These are phyloP conservation scores for Xerocomellus dryophilus DNA, from an alignment of 768 basidiomycete species.

Conservation along the genomic window DNA sequence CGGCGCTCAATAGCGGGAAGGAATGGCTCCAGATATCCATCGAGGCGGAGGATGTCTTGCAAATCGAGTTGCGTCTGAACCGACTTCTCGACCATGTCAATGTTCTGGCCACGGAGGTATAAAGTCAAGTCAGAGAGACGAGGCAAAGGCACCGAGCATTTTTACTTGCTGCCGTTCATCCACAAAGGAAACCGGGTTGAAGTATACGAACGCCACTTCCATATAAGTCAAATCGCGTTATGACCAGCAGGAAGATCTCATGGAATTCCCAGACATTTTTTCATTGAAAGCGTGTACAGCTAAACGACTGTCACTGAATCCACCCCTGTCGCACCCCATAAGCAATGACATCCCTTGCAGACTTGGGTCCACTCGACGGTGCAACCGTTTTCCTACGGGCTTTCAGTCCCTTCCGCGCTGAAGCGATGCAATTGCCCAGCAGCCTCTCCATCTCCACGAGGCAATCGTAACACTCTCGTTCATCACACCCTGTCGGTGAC, in stretches of 20 bases:
- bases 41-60: slow-evolving; percentile 57
- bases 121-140: slow-evolving; percentile 2
- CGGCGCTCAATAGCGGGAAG: slow-evolving; percentile 66
- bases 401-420: slow-evolving; percentile 31
- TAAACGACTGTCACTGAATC: slow-evolving; percentile 38
- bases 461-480: slow-evolving; percentile 67
- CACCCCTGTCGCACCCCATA: slow-evolving; percentile 63
- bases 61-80: slow-evolving; percentile 43
- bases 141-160: slow-evolving; percentile 4
- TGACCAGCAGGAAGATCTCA: slow-evolving; percentile 11
- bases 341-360: slow-evolving; percentile 60
- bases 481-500: slow-evolving; percentile 44
- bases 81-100: slow-evolving; percentile 41
- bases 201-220: not conserved
- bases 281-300: not conserved
- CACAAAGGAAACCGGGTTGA: not conserved
- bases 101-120: not conserved
- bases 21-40: slow-evolving; percentile 74
- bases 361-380: slow-evolving; percentile 24
- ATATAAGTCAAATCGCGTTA: not conserved
- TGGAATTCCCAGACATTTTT: not conserved
- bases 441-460: slow-evolving; percentile 63
- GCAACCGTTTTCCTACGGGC: slow-evolving; percentile 36
- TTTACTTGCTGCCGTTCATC: slow-evolving; percentile 4
- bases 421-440: slow-evolving; percentile 46